These are phyloP conservation scores for Ogataea paraovalis DNA, from an alignment of 805 yeast genomes.

Conservation along the genomic window DNA sequence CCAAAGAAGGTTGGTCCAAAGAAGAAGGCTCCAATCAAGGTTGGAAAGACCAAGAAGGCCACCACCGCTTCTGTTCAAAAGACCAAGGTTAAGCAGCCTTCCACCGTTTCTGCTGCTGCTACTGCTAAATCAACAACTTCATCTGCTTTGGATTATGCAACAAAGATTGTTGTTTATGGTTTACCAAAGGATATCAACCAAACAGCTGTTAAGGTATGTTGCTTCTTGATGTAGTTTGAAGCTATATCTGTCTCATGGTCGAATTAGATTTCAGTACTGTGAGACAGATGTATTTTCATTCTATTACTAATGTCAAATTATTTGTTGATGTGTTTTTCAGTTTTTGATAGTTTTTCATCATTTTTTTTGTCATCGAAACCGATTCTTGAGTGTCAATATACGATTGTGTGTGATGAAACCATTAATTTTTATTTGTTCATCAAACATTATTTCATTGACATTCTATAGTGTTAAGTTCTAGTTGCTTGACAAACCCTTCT, in stretches of 20 bases:
- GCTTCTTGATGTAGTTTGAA: neutral
- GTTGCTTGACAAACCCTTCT: no score
- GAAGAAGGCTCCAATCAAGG: slow-evolving; percentile 29
- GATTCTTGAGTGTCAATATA: no score
- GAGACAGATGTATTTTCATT: neutral
- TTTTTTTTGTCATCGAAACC: no score
- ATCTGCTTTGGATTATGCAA: slow-evolving; percentile 45
- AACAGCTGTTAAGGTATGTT: slow-evolving; percentile 57
- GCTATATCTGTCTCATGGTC: neutral
- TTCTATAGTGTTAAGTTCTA: no score
- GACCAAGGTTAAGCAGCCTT: slow-evolving; percentile 9
- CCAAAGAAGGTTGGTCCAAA: slow-evolving; percentile 30
- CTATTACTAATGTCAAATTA: neutral
- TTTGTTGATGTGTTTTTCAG: neutral
- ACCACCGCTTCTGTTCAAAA: slow-evolving; percentile 6
- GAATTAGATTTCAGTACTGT: slow-evolving; percentile 1
- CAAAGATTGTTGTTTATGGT: slow-evolving; percentile 68
- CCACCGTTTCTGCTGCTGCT: slow-evolving; percentile 18
- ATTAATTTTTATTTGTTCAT: no score
- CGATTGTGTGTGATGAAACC: no score
- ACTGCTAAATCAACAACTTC: slow-evolving; percentile 8
- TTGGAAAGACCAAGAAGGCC: slow-evolving; percentile 25
- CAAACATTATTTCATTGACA: no score
- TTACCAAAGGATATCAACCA: slow-evolving; percentile 79
- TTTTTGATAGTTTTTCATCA: no score